These are phyloP conservation scores for Talaromyces proteolyticus DNA, from an alignment of 495 filamentous ascomycete species.

Conservation along the genomic window DNA sequence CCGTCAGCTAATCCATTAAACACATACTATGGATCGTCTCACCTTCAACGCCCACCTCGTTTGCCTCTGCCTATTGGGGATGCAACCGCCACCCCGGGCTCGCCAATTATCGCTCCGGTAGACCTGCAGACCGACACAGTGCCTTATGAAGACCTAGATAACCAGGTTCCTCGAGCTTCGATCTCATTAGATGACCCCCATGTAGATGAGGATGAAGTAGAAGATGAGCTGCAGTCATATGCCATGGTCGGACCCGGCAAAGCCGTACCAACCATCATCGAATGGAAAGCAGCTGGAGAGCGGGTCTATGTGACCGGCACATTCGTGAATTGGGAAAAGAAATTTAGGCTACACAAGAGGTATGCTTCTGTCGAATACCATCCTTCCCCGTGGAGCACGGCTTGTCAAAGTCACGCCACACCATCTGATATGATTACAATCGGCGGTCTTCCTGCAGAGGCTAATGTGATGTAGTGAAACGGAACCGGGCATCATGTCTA, in stretches of 20 bases:
- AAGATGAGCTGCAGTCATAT: constrained; percentile 60
- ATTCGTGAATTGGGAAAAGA: constrained; percentile 92
- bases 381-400: no score
- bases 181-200: constrained; percentile 47
- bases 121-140: constrained; percentile 43
- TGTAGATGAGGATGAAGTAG: constrained; percentile 72
- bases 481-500: constrained; percentile 53
- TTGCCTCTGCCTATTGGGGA: constrained; percentile 89
- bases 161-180: constrained; percentile 33
- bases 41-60: constrained; percentile 69
- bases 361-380: no score
- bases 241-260: constrained; percentile 46
- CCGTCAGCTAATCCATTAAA: constrained; percentile 41
- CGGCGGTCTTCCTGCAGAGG: not conserved
- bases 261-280: constrained; percentile 69
- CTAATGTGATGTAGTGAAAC: constrained; percentile 20
- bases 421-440: not conserved
- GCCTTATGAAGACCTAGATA: constrained; percentile 42
- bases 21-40: constrained; percentile 44
- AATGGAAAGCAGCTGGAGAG: constrained; percentile 73
- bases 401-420: no score
- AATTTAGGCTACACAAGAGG: constrained; percentile 78
- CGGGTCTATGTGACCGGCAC: constrained; percentile 96
- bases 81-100: constrained; percentile 78
- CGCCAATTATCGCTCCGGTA: constrained; percentile 66